Base-by-base conservation (phyloP, 2,329 filamentous ascomycete genomes). In the Fusarium sp. region DNA sequence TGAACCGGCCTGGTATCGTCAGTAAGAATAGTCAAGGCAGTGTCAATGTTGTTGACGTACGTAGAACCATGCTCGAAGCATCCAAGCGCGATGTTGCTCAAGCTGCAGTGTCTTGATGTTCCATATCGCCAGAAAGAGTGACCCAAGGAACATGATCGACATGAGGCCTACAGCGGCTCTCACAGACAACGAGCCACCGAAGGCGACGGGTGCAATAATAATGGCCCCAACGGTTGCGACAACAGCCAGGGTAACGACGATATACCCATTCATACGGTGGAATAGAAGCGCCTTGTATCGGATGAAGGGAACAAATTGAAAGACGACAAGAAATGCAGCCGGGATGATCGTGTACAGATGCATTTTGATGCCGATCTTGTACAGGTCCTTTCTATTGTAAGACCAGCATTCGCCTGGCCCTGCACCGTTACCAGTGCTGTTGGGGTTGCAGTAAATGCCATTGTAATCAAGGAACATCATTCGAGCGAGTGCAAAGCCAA, bases 31-130 rank as follows among this genome's bases (percentile, higher is more conserved):
- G 22, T 22, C 22, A 22, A 22, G 22, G 22, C 22, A 22, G 22
- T 22, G 22, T 22, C 22, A 22, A 22, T 22, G 22, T 22, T 22
- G 22, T 22, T 22, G 22, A 22, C 66, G 29, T 49, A 70, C 66
- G 7, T 67, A 70, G 25, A 71, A 70, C 67, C 68, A 71, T 6
- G 68, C 56, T 1, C 89, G 78, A 22, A 91, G 76, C 89, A 91
- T 91, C 89, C 88, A 91, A 8, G 87, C 87, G 1, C 89, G 84
- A 64, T 91, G 89, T 73, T 91, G 85, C 42, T 90, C 88, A 49
- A 92, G 88, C 73, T 91, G 89, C 5, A 91, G 76, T 2, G 82
- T 80, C 77, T 87, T 90, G 77, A 91, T 86, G 65, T 90, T 90
- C 75, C 85, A 81, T 35, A 84, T 84, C 2, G 89, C 85, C 39